Conservation (phyloP, 2,329 filamentous ascomycete genomes). For the Akanthomyces lecanii region DNA sequence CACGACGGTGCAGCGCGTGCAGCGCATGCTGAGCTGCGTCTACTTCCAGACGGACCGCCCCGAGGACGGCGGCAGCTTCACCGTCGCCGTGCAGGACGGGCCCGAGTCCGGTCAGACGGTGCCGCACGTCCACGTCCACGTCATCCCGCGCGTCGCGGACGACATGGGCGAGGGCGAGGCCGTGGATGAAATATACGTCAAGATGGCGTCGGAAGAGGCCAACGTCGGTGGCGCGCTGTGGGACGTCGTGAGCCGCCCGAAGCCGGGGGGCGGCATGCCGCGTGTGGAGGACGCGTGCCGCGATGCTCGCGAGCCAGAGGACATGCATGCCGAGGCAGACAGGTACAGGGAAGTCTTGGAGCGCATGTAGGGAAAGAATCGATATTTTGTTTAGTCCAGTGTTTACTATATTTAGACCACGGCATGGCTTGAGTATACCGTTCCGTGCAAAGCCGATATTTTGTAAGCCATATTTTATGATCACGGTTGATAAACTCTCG, state of each 20-base stretch:
- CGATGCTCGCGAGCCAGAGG: constrained; percentile 61
- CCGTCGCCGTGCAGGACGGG: constrained; percentile 94
- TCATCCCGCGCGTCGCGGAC: constrained; percentile 68
- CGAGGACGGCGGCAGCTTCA: constrained; percentile 66
- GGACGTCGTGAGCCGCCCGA: constrained; percentile 46
- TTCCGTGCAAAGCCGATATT: background rate
- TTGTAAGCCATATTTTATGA: background rate
- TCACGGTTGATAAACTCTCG: background rate
- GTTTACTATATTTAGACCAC: background rate
- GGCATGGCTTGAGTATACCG: too few relatives aligned
- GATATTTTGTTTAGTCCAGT: background rate
- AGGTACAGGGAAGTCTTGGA: constrained; percentile 53
- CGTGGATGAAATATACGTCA: constrained; percentile 72
- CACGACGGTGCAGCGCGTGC: constrained; percentile 75
- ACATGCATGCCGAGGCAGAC: constrained; percentile 76
- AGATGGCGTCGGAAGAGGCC: constrained; percentile 79
- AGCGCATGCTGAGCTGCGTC: constrained; percentile 63
- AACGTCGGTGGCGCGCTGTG: constrained; percentile 71
- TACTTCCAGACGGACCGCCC: constrained; percentile 52
- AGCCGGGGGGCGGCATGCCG: constrained; percentile 57
- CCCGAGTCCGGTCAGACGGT: constrained; percentile 89
- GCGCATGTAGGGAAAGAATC: constrained; percentile 33
- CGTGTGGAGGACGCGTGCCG: constrained; percentile 68
- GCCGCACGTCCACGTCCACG: constrained; percentile 86
- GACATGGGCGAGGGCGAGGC: constrained; percentile 40